Evolutionary conservation across 2,329 filamentous ascomycete genomes (phyloP), one percentile per base, ranked within the genome.

Genomic region (Leptodontidium sp.): DNA sequence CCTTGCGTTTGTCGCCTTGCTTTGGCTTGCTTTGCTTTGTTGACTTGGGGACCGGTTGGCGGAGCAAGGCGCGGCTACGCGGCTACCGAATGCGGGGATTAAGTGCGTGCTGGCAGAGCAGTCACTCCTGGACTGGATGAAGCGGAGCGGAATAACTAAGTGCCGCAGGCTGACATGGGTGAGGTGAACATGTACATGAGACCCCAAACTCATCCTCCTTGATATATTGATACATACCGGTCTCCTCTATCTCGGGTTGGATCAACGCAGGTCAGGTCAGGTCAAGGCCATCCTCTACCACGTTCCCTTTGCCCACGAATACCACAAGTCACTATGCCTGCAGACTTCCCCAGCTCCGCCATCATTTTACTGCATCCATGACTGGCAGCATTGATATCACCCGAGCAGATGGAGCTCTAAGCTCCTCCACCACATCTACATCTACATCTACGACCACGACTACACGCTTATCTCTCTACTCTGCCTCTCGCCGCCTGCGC

Each of bases 301-400:
- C 45, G 7, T 49, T 8, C 17, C 7, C n/a, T 49, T n/a, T n/a
- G 11, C n/a, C 14, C 21, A n/a, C n/a, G 26, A 11, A 50, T 24
- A 32, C 4, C 47, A 12, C 29, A 49, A 29, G 32, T 53, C 72
- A 75, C 65, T 73, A 77, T 77, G 76, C 73, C 67, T 65, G 63
- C 61, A 64, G 68, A 58, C 53, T 53, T 50, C 47, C 71, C 52
- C 65, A 53, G 68, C 61, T 55, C 70, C 24, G 57, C 62, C 61
- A 40, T 69, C 50, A 50, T 68, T 45, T 70, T 70, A 67, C 72
- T 74, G 73, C 75, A 74, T 77, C 73, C 75, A 79, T 79, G 77
- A 79, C 69, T 74, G 68, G 68, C 69, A 71, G 68, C 63, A 68
- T 67, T 70, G 66, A 72, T 70, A 73, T 76, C 75, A 74, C 76